A percentile compares a stretch with the other conserved stretches of the same genome.
Conservation (phyloP, 2,329 filamentous ascomycete species). For the Neopestalotiopsis clavispora region DNA sequence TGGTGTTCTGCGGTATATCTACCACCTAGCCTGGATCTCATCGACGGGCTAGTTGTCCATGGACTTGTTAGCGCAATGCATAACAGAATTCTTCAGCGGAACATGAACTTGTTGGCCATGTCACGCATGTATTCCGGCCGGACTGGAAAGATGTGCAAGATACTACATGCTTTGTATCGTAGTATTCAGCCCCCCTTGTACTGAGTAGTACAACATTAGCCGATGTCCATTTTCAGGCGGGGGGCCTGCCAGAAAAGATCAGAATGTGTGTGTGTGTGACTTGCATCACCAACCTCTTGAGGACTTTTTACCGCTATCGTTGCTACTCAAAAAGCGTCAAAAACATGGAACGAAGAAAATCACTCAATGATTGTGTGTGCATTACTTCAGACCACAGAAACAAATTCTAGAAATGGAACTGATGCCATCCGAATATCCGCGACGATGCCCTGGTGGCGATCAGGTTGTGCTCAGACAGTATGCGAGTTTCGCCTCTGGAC, state of each 20-base stretch:
- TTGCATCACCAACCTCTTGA: conserved; percentile 15
- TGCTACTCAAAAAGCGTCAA: background rate
- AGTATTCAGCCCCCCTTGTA: too few relatives aligned
- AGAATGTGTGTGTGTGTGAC: background rate
- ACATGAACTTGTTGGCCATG: too few relatives aligned
- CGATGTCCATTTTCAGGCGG: background rate
- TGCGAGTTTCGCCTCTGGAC: conserved; percentile 33
- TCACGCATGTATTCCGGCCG: too few relatives aligned
- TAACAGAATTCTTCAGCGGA: too few relatives aligned
- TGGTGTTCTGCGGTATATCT: too few relatives aligned
- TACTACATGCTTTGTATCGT: too few relatives aligned
- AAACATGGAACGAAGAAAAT: background rate
- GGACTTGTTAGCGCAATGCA: too few relatives aligned
- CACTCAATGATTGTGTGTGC: background rate
- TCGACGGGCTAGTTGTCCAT: too few relatives aligned
- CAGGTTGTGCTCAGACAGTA: conserved; percentile 29
- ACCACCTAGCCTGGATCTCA: too few relatives aligned
- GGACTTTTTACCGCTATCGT: background rate
- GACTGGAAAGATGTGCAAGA: too few relatives aligned
- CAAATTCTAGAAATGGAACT: conserved; percentile 2
- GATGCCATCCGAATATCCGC: conserved; percentile 21
- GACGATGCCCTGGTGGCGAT: conserved; percentile 24
- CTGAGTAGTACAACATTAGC: background rate
- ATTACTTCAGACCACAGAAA: conserved; percentile 4
- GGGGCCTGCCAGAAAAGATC: background rate